A percentile compares a stretch with the other conserved stretches of the same genome.
These are phyloP conservation scores for Corchorus olitorius DNA, from an alignment of 345 rosid species.

Conservation along the genomic window DNA sequence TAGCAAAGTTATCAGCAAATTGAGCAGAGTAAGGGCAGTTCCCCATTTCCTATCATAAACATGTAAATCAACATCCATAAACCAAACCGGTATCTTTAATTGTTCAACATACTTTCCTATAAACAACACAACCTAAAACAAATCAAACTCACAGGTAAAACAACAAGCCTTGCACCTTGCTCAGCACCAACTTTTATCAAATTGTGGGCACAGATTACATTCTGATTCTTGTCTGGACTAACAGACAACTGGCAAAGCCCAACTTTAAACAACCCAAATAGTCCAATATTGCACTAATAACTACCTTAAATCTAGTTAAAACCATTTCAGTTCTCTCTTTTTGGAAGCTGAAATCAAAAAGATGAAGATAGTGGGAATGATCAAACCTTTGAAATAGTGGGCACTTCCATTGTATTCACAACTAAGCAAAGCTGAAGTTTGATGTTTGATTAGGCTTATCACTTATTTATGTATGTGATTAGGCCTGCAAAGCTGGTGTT, in stretches of 20 bases:
- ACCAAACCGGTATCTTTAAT: background rate
- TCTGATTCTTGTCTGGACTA: constrained; percentile 29
- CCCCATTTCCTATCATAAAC: constrained; percentile 13
- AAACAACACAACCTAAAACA: background rate
- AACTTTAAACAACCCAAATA: constrained; percentile 31
- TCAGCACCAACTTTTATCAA: constrained; percentile 23
- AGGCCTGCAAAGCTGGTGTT: no score
- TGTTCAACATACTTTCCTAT: background rate
- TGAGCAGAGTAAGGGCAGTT: constrained; percentile 27
- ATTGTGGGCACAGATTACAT: background rate
- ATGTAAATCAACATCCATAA: background rate
- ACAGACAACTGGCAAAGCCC: constrained; percentile 34
- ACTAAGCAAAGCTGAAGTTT: no score
- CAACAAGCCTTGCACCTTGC: constrained; percentile 32
- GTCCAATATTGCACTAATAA: background rate
- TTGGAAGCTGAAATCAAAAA: no score
- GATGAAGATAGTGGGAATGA: no score
- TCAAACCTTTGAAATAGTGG: no score
- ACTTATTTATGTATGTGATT: no score
- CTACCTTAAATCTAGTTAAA: background rate
- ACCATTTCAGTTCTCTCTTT: no score
- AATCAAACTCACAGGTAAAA: background rate
- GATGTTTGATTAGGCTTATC: no score
- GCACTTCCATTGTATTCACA: no score
- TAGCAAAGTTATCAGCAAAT: constrained; percentile 21